These are phyloP conservation scores for Blastobotrys arbuscula DNA, from an alignment of 1,139 yeast genomes.

Conservation along the genomic window DNA sequence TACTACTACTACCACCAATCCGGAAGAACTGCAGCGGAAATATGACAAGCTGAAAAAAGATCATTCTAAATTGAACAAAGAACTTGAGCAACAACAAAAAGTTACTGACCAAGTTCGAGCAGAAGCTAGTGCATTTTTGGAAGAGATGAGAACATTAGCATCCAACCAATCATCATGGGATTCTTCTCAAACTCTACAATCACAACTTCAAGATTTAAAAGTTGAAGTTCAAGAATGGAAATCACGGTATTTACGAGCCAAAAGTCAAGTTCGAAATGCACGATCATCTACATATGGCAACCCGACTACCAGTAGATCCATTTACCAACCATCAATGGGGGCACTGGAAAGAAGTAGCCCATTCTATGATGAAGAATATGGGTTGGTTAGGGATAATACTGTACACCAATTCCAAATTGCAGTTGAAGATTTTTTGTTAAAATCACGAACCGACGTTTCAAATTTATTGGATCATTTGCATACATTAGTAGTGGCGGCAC, in stretches of 20 bases:
- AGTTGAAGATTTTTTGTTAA: constrained; percentile 31
- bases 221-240: constrained; percentile 37
- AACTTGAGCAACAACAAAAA: constrained; percentile 34
- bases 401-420: constrained; percentile 31
- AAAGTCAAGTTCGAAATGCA: constrained; percentile 29
- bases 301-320: constrained; percentile 10
- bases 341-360: constrained; percentile 22
- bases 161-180: constrained; percentile 18
- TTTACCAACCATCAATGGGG: constrained; percentile 19
- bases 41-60: constrained; percentile 22
- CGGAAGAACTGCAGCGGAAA: constrained; percentile 15
- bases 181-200: constrained; percentile 24
- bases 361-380: constrained; percentile 22
- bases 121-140: constrained; percentile 38
- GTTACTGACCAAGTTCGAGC: constrained; percentile 39
- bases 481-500: constrained; percentile 34
- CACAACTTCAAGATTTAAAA: constrained; percentile 30
- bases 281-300: constrained; percentile 27
- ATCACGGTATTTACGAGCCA: constrained; percentile 31
- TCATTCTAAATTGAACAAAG: constrained; percentile 24
- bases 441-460: constrained; percentile 25
- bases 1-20: neutral
- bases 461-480: constrained; percentile 32
- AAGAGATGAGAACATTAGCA: constrained; percentile 38
- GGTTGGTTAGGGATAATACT: constrained; percentile 25